A percentile compares a stretch with the other conserved stretches of the same genome.
These are phyloP conservation scores for Citrus sinensis DNA, from an alignment of 345 rosid species.

Conservation along the genomic window DVS_A1.0 CM039162.1:31084001-31084500, in stretches of 20 bases:
- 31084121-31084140: neutral
- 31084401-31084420: neutral
- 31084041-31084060: neutral
- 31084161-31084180: neutral
- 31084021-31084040: too few species aligned
- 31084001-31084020: too few species aligned
- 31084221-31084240: neutral
- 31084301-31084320: neutral
- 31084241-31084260: neutral
- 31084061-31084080: neutral
- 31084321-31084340: conserved; percentile 11
- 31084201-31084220: neutral
- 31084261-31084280: neutral
- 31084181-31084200: neutral
- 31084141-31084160: neutral
- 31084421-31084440: neutral
- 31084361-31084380: conserved; percentile 1
- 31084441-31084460: conserved; percentile 17
- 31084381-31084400: conserved; percentile 6
- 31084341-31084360: conserved; percentile 22
- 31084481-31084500: conserved; percentile 19
- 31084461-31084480: neutral
- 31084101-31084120: neutral
- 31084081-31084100: neutral
- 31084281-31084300: neutral